A percentile compares a stretch with the other conserved stretches of the same genome.
Evolutionary conservation across 768 basidiomycete genomes (phyloP).

Genomic region (Suillus ampliporus): DNA sequence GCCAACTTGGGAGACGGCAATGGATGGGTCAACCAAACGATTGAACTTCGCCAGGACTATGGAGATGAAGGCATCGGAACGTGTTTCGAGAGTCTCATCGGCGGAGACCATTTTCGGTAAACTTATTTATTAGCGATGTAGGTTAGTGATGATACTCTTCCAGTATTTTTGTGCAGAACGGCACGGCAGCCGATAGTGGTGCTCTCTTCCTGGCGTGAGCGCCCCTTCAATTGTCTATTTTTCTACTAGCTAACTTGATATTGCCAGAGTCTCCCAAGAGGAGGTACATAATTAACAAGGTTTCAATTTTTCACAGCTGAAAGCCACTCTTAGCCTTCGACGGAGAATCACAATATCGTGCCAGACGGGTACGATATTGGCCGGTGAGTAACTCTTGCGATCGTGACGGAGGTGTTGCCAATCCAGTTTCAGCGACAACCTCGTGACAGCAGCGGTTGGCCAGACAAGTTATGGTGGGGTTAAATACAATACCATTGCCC

Average conservation of each 20-base stretch:
- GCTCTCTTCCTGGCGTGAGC: constrained; percentile 66
- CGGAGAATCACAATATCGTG: constrained; percentile 46
- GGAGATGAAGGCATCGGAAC: constrained; percentile 44
- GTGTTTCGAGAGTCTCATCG: constrained; percentile 50
- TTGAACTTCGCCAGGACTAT: constrained; percentile 52
- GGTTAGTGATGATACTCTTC: neutral
- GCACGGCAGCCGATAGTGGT: constrained; percentile 50
- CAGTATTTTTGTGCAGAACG: constrained; percentile 66
- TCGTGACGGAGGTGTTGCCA: neutral
- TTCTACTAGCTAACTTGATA: neutral
- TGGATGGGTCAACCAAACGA: constrained; percentile 48
- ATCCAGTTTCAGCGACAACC: constrained; percentile 35
- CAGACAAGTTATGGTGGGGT: constrained; percentile 47
- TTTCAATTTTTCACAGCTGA: neutral
- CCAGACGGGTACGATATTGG: constrained; percentile 58
- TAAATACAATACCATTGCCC: constrained; percentile 50
- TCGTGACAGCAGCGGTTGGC: constrained; percentile 47
- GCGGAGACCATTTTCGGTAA: constrained; percentile 56
- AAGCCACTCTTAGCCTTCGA: constrained; percentile 26
- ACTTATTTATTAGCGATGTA: neutral
- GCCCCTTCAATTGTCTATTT: neutral
- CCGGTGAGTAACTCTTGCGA: constrained; percentile 33
- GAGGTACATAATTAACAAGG: constrained; percentile 30
- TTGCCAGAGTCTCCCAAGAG: constrained; percentile 52
- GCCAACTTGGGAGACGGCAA: constrained; percentile 57